A percentile compares a stretch with the other conserved stretches of the same genome.
Evolutionary conservation across 805 yeast genomes (phyloP).

Genomic region (Ogataea pilisensis): DNA sequence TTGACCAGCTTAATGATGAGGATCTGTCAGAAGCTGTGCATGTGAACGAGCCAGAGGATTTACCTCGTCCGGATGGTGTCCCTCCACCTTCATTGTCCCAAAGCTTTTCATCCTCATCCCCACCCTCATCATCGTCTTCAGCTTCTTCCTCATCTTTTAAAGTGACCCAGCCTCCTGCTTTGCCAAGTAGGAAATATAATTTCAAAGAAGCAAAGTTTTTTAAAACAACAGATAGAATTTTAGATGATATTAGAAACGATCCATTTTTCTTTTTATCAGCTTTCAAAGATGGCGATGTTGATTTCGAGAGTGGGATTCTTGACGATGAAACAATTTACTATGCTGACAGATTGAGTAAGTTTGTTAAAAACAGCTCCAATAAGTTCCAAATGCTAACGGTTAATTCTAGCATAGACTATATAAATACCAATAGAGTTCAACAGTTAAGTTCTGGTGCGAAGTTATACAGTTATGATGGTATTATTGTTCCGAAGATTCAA

Average conservation of each 20-base stretch:
- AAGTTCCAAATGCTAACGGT: slow-evolving; percentile 31
- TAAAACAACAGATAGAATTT: slow-evolving; percentile 63
- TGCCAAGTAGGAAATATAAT: slow-evolving; percentile 19
- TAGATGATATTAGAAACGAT: slow-evolving; percentile 57
- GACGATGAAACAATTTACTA: slow-evolving; percentile 34
- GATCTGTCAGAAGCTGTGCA: neutral
- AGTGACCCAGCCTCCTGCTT: slow-evolving; percentile 11
- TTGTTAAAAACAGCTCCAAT: slow-evolving; percentile 14
- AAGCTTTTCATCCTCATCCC: neutral
- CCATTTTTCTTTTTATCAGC: slow-evolving; percentile 30
- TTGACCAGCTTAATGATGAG: neutral
- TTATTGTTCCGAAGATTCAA: slow-evolving; percentile 21
- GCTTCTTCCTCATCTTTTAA: neutral
- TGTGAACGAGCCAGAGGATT: neutral
- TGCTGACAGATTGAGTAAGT: slow-evolving; percentile 22
- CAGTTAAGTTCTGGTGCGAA: slow-evolving; percentile 8
- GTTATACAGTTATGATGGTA: slow-evolving; percentile 22
- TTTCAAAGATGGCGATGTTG: neutral
- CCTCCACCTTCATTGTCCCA: neutral
- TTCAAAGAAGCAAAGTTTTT: slow-evolving; percentile 30
- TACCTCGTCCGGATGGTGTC: neutral
- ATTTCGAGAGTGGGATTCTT: slow-evolving; percentile 25
- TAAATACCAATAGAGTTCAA: slow-evolving; percentile 14
- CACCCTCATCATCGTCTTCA: neutral
- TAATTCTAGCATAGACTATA: slow-evolving; percentile 27